Evolutionary conservation across 495 filamentous ascomycete species (phyloP), one percentile per base, ranked within the genome.

Genomic region (Neohortaea acidophila): DNA sequence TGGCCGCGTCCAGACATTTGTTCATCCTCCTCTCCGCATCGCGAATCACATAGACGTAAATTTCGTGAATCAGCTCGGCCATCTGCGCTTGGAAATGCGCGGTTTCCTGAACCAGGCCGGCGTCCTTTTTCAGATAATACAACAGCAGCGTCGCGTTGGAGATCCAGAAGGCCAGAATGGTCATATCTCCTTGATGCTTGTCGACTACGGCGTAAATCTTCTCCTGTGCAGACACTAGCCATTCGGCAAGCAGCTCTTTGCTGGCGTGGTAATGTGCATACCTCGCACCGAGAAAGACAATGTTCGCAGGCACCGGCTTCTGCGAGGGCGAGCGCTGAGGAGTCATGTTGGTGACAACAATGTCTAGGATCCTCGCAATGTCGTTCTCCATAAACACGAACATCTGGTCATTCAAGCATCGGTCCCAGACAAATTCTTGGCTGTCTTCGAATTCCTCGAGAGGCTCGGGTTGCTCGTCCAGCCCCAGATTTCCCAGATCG

Each of bases 321-420:
- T 99, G 89, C 3, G 85, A 83, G 0, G 86, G 84, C 15, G 87
- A 93, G 44, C 89, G 69, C 58, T 94, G 86, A 0, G 89, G 89
- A 0, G 83, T 86, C 89, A 99, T 99, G 57, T 91, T 84, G 40
- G 89, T 96, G 52, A 99, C 92, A 51, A 94, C 76, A 31, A 99
- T 84, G 50, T 93, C 81, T 36, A 99, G 70, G 42, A 96, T 93
- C 38, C 75, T 72, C 36, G 81, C 77, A 32, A 99, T 61, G 43
- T 96, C 91, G 51, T 71, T 73, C 38, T 99, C 91, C 60, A 96
- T 91, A 56, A 99, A 96, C 18, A 99, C 89, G 51, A 99, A 99
- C 89, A 99, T 99, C 54, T 99, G 89, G 57, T 99, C 89, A 53
- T 93, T 84, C 30, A 93, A 63, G 60, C 89, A 99, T 52, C 77